A percentile compares a stretch with the other conserved stretches of the same genome.
phyloP scores from a whole-genome alignment of 1,139 yeast species.

The Saccharomyces hybrid region DNA sequence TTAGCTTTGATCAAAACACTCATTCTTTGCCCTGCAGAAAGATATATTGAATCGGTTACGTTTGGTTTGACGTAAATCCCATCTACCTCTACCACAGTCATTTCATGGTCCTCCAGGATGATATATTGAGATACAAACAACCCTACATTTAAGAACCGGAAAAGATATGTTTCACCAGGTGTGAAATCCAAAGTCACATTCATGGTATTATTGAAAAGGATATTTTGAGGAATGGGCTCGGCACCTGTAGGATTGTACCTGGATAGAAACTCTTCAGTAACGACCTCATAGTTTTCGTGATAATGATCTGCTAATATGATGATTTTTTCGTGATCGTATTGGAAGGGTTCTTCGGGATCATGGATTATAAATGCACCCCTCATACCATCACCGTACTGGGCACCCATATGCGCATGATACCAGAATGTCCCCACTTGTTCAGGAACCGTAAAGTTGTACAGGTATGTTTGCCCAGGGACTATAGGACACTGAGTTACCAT shows the following conservation, averaged over 20 bases:
- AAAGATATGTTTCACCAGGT: slow-evolving; percentile 54
- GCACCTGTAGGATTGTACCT: slow-evolving; percentile 76
- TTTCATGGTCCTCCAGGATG: slow-evolving; percentile 58
- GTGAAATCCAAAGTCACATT: slow-evolving; percentile 51
- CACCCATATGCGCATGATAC: slow-evolving; percentile 76
- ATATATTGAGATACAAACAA: slow-evolving; percentile 66
- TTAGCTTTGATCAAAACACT: slow-evolving; percentile 55
- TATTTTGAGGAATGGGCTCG: slow-evolving; percentile 67
- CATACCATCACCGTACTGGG: slow-evolving; percentile 73
- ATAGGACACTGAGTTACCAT: slow-evolving; percentile 74
- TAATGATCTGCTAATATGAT: slow-evolving; percentile 58
- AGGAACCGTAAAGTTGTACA: slow-evolving; percentile 56
- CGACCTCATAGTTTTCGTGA: slow-evolving; percentile 42
- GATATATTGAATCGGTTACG: slow-evolving; percentile 48
- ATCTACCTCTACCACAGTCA: slow-evolving; percentile 65
- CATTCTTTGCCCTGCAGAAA: slow-evolving; percentile 67
- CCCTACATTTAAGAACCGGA: slow-evolving; percentile 60
- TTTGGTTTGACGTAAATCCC: slow-evolving; percentile 58
- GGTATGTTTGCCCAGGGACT: slow-evolving; percentile 53
- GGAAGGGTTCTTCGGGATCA: slow-evolving; percentile 44
- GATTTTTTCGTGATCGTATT: slow-evolving; percentile 54
- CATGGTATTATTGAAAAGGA: slow-evolving; percentile 56
- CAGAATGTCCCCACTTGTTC: slow-evolving; percentile 69
- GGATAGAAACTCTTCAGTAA: slow-evolving; percentile 44
- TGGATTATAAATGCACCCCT: slow-evolving; percentile 67